phyloP scores from a whole-genome alignment of 2,329 filamentous ascomycete species.

The Colletotrichum agaves region DNA sequence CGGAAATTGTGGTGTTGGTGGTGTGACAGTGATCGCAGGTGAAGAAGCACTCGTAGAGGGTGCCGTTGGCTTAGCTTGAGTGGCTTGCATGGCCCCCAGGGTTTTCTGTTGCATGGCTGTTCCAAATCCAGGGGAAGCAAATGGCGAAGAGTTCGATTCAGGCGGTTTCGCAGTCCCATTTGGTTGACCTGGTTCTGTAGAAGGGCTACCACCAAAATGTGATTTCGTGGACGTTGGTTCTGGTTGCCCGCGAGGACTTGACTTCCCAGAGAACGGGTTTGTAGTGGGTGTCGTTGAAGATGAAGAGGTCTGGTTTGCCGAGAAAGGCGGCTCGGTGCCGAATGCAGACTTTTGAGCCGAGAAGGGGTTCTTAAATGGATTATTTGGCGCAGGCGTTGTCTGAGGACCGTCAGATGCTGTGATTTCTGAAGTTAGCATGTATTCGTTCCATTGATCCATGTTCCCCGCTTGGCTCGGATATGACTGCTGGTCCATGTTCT shows the following conservation, averaged over 20 bases:
- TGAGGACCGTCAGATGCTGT: constrained; percentile 19
- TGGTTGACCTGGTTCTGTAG: neutral
- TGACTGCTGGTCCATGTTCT: neutral
- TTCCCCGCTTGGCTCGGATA: neutral
- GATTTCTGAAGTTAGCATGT: constrained; percentile 23
- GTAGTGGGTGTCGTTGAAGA: constrained; percentile 7
- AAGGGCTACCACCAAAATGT: constrained; percentile 17
- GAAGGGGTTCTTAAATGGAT: constrained; percentile 27
- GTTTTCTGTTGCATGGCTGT: constrained; percentile 13
- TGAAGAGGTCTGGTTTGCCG: neutral
- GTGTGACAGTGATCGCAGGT: constrained; percentile 34
- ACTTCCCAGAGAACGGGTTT: constrained; percentile 26
- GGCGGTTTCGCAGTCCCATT: constrained; percentile 12
- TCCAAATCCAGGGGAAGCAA: constrained; percentile 14
- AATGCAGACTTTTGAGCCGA: neutral
- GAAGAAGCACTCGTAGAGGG: neutral
- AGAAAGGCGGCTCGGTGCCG: neutral
- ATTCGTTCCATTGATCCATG: neutral
- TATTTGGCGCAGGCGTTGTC: neutral
- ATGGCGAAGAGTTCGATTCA: neutral
- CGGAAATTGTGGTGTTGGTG: constrained; percentile 34
- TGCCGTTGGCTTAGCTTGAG: constrained; percentile 17
- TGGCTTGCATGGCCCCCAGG: neutral
- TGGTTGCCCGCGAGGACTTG: constrained; percentile 18
- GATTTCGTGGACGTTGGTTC: neutral